Evolutionary conservation across 768 basidiomycete species (phyloP), one percentile per base, ranked within the genome.

Genomic region (Rhizopogon vesiculosus): DNA sequence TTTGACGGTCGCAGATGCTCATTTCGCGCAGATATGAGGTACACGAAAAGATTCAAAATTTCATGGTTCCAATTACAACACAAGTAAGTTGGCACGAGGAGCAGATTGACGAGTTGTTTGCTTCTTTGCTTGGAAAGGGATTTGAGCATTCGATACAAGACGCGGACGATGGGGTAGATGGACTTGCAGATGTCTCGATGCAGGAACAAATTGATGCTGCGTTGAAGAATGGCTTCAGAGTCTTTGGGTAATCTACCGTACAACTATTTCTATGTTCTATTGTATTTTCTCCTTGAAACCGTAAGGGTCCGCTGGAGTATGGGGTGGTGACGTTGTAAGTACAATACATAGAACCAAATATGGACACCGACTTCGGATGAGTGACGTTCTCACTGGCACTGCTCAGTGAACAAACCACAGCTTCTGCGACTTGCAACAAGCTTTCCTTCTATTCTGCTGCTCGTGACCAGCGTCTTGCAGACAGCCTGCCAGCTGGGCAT

Each of bases 31-130:
- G 91, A 54, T 97, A 93, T 69, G 89, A 96, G 60, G 85, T 91
- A 1, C 97, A 98, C 65, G 94, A 98, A 64, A 98, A 97, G 74
- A 75, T 97, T 49, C 91, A 94, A 69, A 93, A 94, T 70, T 98
- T 98, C 68, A 96, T 96, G 89, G 91, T 94, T 1, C 96, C 96
- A 6, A 85, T 94, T 12, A 81, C 83, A 7, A 60, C 61, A 18
- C 68, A 72, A 35, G 84, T 84, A 29, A 79, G 74, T 54, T 99
- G 97, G 97, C 93, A 96, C 60, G 93, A 98, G 57, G 93, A 93
- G 65, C 97, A 98, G 73, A 81, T 94, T 53, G 95, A 99, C 65
- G 96, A 98, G 68, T 72, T 98, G 53, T 98, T 99, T 71, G 79
- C 85, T 25, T 92, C 90, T 29, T 70, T 99, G 43, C 77, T 98